Evolutionary conservation across 371 early-diverging fungal species (phyloP), one percentile per base, ranked within the genome.

Genomic region (Mortierella sp.): DNA sequence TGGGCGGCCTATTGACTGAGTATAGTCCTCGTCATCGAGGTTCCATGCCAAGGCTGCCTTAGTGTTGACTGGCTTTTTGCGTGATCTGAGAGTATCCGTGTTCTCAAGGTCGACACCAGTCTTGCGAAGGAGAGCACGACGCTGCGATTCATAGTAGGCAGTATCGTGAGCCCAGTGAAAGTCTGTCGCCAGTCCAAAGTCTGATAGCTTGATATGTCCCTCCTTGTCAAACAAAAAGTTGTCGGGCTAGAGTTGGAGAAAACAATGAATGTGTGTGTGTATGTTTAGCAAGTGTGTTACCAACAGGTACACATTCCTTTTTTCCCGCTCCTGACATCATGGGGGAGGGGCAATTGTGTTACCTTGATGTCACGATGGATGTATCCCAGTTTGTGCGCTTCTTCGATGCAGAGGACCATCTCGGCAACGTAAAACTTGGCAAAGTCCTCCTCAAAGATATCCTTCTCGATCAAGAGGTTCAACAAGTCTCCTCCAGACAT

Each of bases 401-500:
- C 82, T 51, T 90, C 90, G 19, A 95, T 68, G 7, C 89, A 92
- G 27, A 89, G 80, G 1, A 92, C 69, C 56, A 94, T 79, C 79
- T 94, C 93, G 8, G 91, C 88, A 7, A 90, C 79, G 71, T 91
- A 91, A 77, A 91, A 87, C 63, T 84, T 82, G 6, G 92, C 88
- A 46, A 86, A 82, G 8, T 81, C 82, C 57, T 88, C 89, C 22
- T 78, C 70, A 43, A 94, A 88, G 60, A 86, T 83, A 37, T 84
- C 82, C 39, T 86, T 80, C 17, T 82, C 80, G 47, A 85, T 90
- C 59, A 94, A 72, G 58, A 88, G 83, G 51, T 82, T 85, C 54
- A 92, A 84, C 28, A 94, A 69, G 58, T 94, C 95, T 28, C 94
- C 94, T 54, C 94, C 94, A 22, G 89, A 86, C 54, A 93, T 84